Conservation (phyloP, 2,329 filamentous ascomycete genomes). For the Hypoxylon rubiginosum region DNA sequence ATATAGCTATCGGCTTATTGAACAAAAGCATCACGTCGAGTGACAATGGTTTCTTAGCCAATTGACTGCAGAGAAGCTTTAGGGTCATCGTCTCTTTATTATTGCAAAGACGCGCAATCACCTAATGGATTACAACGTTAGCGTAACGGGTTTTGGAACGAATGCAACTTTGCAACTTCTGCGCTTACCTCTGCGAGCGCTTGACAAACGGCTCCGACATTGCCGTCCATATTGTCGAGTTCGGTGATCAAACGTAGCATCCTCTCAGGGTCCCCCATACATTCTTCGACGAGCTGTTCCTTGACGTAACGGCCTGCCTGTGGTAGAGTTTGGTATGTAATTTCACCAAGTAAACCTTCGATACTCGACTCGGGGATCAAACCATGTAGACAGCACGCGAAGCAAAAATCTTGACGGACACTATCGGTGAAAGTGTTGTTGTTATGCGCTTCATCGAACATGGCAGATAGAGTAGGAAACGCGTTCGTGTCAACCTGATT, state of each 20-base stretch:
- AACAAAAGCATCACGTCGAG: slow-evolving; percentile 84
- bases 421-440: slow-evolving; percentile 70
- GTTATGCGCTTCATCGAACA: slow-evolving; percentile 71
- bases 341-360: slow-evolving; percentile 84
- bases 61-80: slow-evolving; percentile 77
- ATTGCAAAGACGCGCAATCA: slow-evolving; percentile 76
- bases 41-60: slow-evolving; percentile 79
- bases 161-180: background rate
- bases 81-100: slow-evolving; percentile 85
- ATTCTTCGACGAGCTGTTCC: slow-evolving; percentile 82
- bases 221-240: slow-evolving; percentile 90
- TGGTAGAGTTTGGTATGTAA: slow-evolving; percentile 83
- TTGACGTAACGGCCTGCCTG: slow-evolving; percentile 81
- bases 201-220: slow-evolving; percentile 86
- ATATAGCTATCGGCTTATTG: slow-evolving; percentile 75
- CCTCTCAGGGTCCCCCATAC: slow-evolving; percentile 79
- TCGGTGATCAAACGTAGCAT: slow-evolving; percentile 83
- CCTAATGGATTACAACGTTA: slow-evolving; percentile 56
- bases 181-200: slow-evolving; percentile 77
- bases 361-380: slow-evolving; percentile 85
- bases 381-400: slow-evolving; percentile 88
- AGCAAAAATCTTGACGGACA: slow-evolving; percentile 81
- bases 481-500: slow-evolving; percentile 85
- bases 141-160: background rate
- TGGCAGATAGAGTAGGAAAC: slow-evolving; percentile 71